Evolutionary conservation across 768 basidiomycete genomes (phyloP), one percentile per base, ranked within the genome.

Genomic region (Suillus subluteus): DNA sequence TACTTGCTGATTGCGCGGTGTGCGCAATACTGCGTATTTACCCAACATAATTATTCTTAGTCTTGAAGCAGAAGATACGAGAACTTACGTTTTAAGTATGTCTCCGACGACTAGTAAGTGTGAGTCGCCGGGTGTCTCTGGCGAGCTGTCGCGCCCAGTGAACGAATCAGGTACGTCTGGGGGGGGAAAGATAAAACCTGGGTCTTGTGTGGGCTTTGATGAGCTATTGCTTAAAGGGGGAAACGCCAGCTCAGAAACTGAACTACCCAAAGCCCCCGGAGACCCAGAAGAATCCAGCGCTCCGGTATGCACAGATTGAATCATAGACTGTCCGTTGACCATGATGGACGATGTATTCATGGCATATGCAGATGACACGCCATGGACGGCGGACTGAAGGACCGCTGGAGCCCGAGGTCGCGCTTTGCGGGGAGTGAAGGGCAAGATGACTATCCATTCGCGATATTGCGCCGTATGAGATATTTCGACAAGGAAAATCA

Each of bases 1-100:
- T 80, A 50, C 82, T 85, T 52, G 87, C 88, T 54, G 86, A 85
- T 63, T 83, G 81, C 46, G 88, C 88, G 18, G 87, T 88, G 64
- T 85, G 82, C 50, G 84, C 86, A 69, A 90, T 88, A 74, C 89
- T 90, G 71, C 50, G 68, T 64, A 68, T 66, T 62, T 72, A 67
- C 68, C 65, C 69, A 66, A 61, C 12, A 61, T 18, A 41, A 61
- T 43, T 61, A 61, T 43, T 41, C 59, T 30, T 32, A 2, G 59
- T 21, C 41, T 41, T 11, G 26, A 61, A 61, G 41, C 30, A 41
- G 41, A 61, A 43, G 12, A 61, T 61, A 21, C 11, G 30, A 38
- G 41, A 61, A 75, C 85, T 75, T 70, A 90, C 90, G 85, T 83
- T 74, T 82, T 83, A 48, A 86, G 75, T 79, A 86, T 80, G 71